Conservation (phyloP, 345 rosid species). For the Hibiscus mutabilis region DNA sequence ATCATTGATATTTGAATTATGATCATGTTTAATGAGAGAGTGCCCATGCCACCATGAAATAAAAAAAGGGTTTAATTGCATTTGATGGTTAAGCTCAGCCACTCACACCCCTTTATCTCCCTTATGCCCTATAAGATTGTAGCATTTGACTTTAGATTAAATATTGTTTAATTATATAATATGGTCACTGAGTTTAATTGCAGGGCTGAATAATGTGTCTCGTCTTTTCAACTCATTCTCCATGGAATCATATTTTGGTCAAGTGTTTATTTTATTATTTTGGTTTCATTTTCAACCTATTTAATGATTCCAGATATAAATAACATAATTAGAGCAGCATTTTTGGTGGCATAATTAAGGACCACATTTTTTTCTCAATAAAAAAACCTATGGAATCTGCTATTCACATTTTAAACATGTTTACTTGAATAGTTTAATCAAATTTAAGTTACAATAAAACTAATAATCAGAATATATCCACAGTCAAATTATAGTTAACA, state of each 20-base stretch:
- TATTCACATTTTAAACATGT: too few species aligned
- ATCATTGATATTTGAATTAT: not conserved
- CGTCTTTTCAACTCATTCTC: not conserved
- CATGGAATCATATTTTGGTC: not conserved
- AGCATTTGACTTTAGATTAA: slow-evolving; percentile 15
- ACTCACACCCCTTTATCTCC: not conserved
- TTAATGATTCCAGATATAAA: not conserved
- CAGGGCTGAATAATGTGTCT: slow-evolving; percentile 10
- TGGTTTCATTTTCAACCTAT: not conserved
- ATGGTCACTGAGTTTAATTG: not conserved
- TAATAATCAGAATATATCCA: too few species aligned
- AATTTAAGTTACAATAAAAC: too few species aligned
- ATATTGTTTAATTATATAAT: not conserved
- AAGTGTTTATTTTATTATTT: not conserved
- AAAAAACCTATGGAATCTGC: too few species aligned
- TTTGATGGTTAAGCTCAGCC: not conserved
- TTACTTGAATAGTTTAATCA: too few species aligned
- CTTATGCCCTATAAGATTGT: not conserved
- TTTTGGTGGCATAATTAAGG: too few species aligned
- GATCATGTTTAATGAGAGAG: not conserved
- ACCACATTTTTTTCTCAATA: too few species aligned
- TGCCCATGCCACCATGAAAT: slow-evolving; percentile 16
- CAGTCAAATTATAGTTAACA: too few species aligned
- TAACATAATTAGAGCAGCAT: not conserved
- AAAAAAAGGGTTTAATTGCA: not conserved